These are phyloP conservation scores for Exophiala spinifera DNA, from an alignment of 2,329 filamentous ascomycete species.

Conservation along the genomic window DNA sequence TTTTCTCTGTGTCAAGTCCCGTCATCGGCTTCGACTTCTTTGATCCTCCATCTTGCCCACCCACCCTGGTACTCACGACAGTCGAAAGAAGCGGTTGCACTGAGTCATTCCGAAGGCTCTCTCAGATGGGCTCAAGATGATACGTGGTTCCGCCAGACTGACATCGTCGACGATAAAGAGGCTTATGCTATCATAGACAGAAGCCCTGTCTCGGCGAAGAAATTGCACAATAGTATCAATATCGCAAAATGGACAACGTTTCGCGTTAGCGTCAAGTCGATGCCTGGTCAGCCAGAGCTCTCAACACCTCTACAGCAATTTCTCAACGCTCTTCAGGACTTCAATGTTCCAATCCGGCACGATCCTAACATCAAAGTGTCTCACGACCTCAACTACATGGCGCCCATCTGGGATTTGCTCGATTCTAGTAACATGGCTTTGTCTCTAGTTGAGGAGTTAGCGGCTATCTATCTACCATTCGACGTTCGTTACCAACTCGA, in stretches of 20 bases:
- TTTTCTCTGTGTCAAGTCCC: conserved; percentile 18
- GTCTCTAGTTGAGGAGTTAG: conserved; percentile 20
- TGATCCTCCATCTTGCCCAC: conserved; percentile 25
- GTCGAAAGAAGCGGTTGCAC: conserved; percentile 24
- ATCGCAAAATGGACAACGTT: conserved; percentile 65
- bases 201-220: conserved; percentile 48
- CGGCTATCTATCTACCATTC: conserved; percentile 56
- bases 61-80: conserved; percentile 28
- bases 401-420: conserved; percentile 41
- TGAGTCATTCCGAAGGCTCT: conserved; percentile 43
- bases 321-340: conserved; percentile 61
- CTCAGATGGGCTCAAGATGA: conserved; percentile 55
- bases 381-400: conserved; percentile 41
- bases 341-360: conserved; percentile 61
- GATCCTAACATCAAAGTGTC: conserved; percentile 44
- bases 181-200: conserved; percentile 31
- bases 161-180: conserved; percentile 51
- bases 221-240: conserved; percentile 54
- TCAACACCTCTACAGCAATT: conserved; percentile 6
- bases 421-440: conserved; percentile 26
- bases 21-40: conserved; percentile 3
- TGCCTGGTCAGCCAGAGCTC: background rate
- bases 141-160: conserved; percentile 63
- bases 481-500: conserved; percentile 85
- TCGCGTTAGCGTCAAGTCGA: conserved; percentile 46